Conservation (phyloP, 2,329 filamentous ascomycete species). For the Reticulascus tulasneorum region DNA sequence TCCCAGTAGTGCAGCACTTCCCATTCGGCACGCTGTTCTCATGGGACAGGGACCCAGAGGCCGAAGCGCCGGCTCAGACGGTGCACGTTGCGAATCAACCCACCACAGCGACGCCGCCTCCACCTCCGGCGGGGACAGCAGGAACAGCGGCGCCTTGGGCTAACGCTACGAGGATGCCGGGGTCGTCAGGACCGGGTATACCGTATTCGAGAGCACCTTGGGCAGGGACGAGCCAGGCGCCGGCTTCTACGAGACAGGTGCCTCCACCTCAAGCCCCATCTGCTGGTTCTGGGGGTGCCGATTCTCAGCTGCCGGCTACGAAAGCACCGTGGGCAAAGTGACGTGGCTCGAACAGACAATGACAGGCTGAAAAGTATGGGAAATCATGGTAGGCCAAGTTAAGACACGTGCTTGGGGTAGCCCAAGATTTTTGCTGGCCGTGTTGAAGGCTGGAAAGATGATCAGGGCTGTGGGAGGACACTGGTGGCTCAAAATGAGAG, state of each 20-base stretch:
- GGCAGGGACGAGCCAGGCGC: conserved; percentile 5
- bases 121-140: conserved; percentile 17
- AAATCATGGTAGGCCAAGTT: no score
- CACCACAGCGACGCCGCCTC: conserved; percentile 20
- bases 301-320: conserved; percentile 36
- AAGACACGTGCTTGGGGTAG: no score
- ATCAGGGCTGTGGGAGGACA: neutral
- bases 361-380: neutral
- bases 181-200: conserved; percentile 29
- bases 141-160: conserved; percentile 44
- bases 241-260: conserved; percentile 1
- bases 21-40: conserved; percentile 76
- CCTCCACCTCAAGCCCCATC: conserved; percentile 10
- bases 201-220: conserved; percentile 33
- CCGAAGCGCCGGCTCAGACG: conserved; percentile 42
- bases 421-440: neutral
- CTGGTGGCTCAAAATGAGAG: neutral
- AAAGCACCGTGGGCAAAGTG: conserved; percentile 45
- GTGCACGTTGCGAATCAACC: conserved; percentile 58
- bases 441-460: neutral
- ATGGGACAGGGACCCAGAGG: conserved; percentile 67
- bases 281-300: conserved; percentile 14
- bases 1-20: conserved; percentile 98
- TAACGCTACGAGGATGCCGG: conserved; percentile 34
- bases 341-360: conserved; percentile 4